A percentile compares a stretch with the other conserved stretches of the same genome.
phyloP scores from a whole-genome alignment of 192 early-diverging fungal species.

The Backusella parvicylindrica region DNA sequence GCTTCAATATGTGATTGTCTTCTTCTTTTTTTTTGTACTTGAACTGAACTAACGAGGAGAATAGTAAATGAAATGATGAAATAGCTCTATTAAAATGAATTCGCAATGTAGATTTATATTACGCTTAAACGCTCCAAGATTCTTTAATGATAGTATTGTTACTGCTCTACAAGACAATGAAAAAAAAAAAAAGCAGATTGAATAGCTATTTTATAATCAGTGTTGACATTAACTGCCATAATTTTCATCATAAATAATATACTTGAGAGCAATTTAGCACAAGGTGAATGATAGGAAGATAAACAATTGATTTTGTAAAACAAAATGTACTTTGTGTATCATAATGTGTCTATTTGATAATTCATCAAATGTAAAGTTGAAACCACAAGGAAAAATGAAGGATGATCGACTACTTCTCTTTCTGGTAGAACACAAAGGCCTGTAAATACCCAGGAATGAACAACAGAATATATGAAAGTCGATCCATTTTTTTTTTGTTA shows the following conservation, averaged over 20 bases:
- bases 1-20: no score
- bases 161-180: not conserved
- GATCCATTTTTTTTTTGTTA: not conserved
- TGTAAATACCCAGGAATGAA: not conserved
- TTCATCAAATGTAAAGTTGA: not conserved
- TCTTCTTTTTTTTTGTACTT: no score
- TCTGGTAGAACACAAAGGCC: not conserved
- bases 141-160: not conserved
- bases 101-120: not conserved
- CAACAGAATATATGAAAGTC: no score
- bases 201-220: not conserved
- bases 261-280: not conserved
- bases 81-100: not conserved
- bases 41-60: not conserved
- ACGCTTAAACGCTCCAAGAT: not conserved
- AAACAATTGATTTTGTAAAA: no score
- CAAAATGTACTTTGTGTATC: no score
- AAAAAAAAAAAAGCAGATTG: no score
- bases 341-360: not conserved
- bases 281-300: no score
- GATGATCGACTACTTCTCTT: not conserved
- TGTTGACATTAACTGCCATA: not conserved
- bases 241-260: not conserved
- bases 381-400: not conserved
- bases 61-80: not conserved